Conservation (phyloP, 2,329 filamentous ascomycete species). For the Lecanicillium sp. region DNA sequence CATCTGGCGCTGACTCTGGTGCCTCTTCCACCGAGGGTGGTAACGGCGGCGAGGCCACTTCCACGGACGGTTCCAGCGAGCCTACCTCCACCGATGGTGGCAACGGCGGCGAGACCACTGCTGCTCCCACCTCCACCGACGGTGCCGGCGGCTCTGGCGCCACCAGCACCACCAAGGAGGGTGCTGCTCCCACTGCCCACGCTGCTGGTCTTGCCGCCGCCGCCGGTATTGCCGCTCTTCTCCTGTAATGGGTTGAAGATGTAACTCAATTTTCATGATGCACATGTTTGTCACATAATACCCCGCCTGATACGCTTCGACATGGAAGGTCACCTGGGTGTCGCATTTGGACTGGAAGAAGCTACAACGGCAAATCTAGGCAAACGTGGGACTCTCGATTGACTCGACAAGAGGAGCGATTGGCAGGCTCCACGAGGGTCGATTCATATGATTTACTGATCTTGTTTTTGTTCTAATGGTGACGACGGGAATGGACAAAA, state of each 20-base stretch:
- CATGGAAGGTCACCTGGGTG: constrained; percentile 19
- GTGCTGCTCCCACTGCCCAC: constrained; percentile 32
- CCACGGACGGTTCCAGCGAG: constrained; percentile 15
- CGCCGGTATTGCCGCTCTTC: constrained; percentile 42
- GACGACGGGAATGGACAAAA: constrained; percentile 25
- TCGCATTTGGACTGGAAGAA: constrained; percentile 9
- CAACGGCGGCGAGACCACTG: no score
- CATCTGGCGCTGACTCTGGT: constrained; percentile 18
- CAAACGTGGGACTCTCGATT: constrained; percentile 18
- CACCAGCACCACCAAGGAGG: constrained; percentile 16
- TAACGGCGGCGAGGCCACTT: constrained; percentile 12
- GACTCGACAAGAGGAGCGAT: constrained; percentile 24
- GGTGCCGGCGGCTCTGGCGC: constrained; percentile 14
- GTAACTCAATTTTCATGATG: constrained; percentile 22
- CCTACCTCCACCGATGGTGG: constrained; percentile 11
- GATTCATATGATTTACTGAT: constrained; percentile 29
- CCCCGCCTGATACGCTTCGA: constrained; percentile 27
- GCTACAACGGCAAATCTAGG: neutral
- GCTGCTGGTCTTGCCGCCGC: constrained; percentile 42
- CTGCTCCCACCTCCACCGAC: constrained; percentile 12
- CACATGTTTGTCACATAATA: constrained; percentile 40
- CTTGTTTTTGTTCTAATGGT: constrained; percentile 28
- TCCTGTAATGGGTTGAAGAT: constrained; percentile 35
- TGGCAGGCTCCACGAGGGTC: constrained; percentile 25
- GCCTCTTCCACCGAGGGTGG: constrained; percentile 19